A percentile compares a stretch with the other conserved stretches of the same genome.
Evolutionary conservation across 805 yeast species (phyloP).

Genomic region (Metschnikowia matae): DNA sequence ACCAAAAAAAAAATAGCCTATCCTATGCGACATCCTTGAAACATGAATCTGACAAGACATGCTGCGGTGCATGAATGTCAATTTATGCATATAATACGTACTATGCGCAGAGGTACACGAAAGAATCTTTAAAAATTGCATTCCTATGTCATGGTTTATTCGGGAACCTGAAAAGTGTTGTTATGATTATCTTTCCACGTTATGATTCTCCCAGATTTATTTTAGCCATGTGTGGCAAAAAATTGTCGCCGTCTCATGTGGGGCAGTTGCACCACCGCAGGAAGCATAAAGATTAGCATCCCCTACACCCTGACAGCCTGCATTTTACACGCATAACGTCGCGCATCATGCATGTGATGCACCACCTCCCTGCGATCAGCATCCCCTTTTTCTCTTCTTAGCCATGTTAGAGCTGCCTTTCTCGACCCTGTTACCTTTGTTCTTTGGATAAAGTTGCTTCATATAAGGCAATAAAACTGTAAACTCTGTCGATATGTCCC

Average conservation of each 20-base stretch:
- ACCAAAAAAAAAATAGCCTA: not conserved
- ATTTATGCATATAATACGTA: not conserved
- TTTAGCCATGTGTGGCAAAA: too few species aligned
- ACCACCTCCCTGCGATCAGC: constrained; percentile 6
- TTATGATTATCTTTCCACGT: not conserved
- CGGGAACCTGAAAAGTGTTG: not conserved
- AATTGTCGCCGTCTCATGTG: not conserved
- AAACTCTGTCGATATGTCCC: not conserved
- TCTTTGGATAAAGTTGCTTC: not conserved
- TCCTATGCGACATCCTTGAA: not conserved
- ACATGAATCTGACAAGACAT: constrained; percentile 2
- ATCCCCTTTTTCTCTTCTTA: constrained; percentile 1
- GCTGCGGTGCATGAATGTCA: constrained; percentile 1
- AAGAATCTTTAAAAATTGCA: not conserved
- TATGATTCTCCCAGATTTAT: not conserved
- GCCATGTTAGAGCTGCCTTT: not conserved
- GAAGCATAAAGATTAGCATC: not conserved
- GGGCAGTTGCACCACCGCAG: not conserved
- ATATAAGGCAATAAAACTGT: not conserved
- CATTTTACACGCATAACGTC: constrained; percentile 1
- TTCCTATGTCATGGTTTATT: not conserved
- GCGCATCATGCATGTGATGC: constrained; percentile 4
- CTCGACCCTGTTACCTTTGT: not conserved
- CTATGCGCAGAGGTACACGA: not conserved
- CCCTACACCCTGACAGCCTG: not conserved